phyloP scores from a whole-genome alignment of 2,329 filamentous ascomycete genomes.

The Pseudogymnoascus sp. region DNA sequence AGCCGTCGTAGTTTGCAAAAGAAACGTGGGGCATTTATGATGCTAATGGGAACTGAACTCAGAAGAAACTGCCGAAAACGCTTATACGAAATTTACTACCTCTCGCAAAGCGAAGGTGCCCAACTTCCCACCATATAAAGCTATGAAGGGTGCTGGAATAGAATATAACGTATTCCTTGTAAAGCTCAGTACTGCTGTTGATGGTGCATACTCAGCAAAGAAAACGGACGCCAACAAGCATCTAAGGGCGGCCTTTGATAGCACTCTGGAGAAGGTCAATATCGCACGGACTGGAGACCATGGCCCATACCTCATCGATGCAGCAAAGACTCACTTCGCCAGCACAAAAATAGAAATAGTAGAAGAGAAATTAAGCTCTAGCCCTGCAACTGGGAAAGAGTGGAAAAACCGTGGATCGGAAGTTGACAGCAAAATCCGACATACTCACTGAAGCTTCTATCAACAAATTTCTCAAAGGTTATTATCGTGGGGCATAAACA shows the following conservation, averaged over 20 bases:
- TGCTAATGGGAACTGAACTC: not conserved
- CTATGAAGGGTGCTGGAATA: not conserved
- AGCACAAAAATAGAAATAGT: not conserved
- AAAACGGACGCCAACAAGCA: not conserved
- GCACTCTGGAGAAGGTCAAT: not conserved
- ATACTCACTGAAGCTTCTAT: too few relatives aligned
- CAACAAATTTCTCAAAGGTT: not conserved
- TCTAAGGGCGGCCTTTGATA: not conserved
- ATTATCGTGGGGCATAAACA: not conserved
- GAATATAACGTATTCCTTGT: not conserved
- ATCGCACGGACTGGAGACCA: not conserved
- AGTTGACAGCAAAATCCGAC: too few relatives aligned
- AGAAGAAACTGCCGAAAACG: not conserved
- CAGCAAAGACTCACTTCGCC: not conserved
- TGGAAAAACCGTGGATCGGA: too few relatives aligned
- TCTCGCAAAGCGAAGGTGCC: not conserved
- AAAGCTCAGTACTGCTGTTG: not conserved
- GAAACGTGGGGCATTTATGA: too few relatives aligned
- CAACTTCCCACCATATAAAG: not conserved
- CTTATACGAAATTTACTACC: not conserved
- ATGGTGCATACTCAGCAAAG: not conserved
- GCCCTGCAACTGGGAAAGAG: too few relatives aligned
- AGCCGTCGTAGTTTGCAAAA: too few relatives aligned
- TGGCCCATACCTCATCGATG: too few relatives aligned
- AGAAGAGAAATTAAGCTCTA: too few relatives aligned